These are phyloP conservation scores for Penicillium verhagenii DNA, from an alignment of 495 filamentous ascomycete species.

Conservation along the genomic window DNA sequence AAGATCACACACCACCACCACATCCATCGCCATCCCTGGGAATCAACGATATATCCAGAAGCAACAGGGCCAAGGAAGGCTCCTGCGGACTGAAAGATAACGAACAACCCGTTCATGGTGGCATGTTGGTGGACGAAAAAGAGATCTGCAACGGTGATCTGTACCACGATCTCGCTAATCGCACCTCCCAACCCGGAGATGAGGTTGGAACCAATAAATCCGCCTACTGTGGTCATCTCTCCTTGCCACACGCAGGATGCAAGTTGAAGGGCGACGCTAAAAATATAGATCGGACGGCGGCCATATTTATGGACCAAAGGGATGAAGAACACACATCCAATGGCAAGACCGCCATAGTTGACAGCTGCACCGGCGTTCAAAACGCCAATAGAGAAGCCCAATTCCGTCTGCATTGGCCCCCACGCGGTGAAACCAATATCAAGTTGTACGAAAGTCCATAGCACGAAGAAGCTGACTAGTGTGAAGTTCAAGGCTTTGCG, in stretches of 20 bases:
- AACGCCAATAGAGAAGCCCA: conserved; percentile 32
- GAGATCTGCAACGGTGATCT: conserved; percentile 47
- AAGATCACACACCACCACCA: conserved; percentile 53
- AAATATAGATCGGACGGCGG: conserved; percentile 43
- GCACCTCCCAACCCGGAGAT: conserved; percentile 38
- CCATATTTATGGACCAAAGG: conserved; percentile 49
- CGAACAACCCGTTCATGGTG: conserved; percentile 39
- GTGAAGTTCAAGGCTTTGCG: conserved; percentile 40
- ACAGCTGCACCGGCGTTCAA: conserved; percentile 40
- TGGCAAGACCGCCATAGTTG: conserved; percentile 35
- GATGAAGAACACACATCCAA: conserved; percentile 44
- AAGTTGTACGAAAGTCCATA: conserved; percentile 39
- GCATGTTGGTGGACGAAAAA: conserved; percentile 51
- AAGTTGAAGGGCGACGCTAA: conserved; percentile 34
- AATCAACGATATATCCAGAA: conserved; percentile 42
- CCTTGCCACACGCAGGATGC: conserved; percentile 40
- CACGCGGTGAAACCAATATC: conserved; percentile 42
- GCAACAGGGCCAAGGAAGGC: conserved; percentile 41
- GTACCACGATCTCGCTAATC: conserved; percentile 42
- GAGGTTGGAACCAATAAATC: conserved; percentile 33
- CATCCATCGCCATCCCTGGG: conserved; percentile 51
- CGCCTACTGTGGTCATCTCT: conserved; percentile 26
- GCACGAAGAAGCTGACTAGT: conserved; percentile 38
- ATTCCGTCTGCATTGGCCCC: conserved; percentile 37
- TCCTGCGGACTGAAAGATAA: conserved; percentile 32